Evolutionary conservation across 352 stramenopile genomes (phyloP), one percentile per base, ranked within the genome.

Genomic region (Pythium monospermum): DNA sequence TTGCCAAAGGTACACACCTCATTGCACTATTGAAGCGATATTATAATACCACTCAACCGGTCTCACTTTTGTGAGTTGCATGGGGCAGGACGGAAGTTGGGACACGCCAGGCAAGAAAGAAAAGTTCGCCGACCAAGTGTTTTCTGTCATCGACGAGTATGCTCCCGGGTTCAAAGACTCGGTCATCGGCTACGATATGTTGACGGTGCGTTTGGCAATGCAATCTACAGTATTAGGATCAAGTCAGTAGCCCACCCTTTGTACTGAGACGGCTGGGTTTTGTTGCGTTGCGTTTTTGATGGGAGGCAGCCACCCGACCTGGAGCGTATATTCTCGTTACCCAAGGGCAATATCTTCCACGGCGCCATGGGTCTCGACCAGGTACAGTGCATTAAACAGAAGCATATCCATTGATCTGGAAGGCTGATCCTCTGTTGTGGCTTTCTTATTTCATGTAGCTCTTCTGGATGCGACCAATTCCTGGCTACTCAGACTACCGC

Each of bases 291-390:
- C 30, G 30, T 35, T 35, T 35, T 13, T 35, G 7, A 8, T 13
- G n/a, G n/a, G n/a, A n/a, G 36, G 11, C 43, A 93, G 74, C 87
- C 87, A 22, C 79, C 76, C 19, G 87, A 96, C 25, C 74, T 96
- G 4, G 87, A 96, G 50, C 56, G 73, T 16, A 69, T 96, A 23
- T 96, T 96, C 52, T 91, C 85, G 15, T 70, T 96, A 19, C 82
- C 79, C 7, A 73, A 64, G 33, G 87, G 87, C 7, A 96, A 96
- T 40, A 96, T 96, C 35, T 96, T 95, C 33, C 87, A 96, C 27
- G 86, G 88, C 8, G 80, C 86, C 6, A 87, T 96, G 78, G 73
- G 81, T 1, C 65, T 97, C n/a, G 81, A 96, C 33, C 87, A 96
- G 69, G 78, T 85, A 26, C 15, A n/a, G n/a, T n/a, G n/a, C n/a